A percentile compares a stretch with the other conserved stretches of the same genome.
These are phyloP conservation scores for Alternaria sp. DNA, from an alignment of 2,329 filamentous ascomycete species.

Conservation along the genomic window DNA sequence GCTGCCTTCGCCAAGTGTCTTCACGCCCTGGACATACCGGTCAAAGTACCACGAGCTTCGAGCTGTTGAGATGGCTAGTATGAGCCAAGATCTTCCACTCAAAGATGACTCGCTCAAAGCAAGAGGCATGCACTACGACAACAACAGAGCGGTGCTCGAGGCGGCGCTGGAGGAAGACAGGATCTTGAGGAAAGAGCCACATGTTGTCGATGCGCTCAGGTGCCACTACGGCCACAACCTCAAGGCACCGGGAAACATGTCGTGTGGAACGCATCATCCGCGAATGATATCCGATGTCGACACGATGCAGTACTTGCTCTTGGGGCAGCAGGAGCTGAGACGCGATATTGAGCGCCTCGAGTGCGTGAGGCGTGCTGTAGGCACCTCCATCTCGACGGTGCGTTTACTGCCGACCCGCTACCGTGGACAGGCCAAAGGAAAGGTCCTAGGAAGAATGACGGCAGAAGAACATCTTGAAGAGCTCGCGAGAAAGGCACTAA, in stretches of 20 bases:
- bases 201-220: background rate
- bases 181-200: background rate
- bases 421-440: background rate
- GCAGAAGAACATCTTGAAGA: accelerated
- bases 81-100: background rate
- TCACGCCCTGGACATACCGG: background rate
- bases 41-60: background rate
- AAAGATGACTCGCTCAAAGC: background rate
- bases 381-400: background rate
- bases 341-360: slow-evolving; percentile 3
- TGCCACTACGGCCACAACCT: background rate
- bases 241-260: background rate
- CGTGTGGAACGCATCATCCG: background rate
- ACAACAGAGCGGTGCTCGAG: background rate
- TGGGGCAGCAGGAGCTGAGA: background rate
- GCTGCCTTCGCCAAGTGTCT: background rate
- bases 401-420: background rate
- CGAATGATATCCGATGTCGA: background rate
- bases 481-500: background rate
- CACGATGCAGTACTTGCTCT: background rate
- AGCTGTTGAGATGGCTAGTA: background rate
- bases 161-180: background rate
- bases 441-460: background rate
- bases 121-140: background rate
- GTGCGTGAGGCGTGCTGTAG: background rate